phyloP scores from a whole-genome alignment of 1,284 basidiomycete species.

The Paramarasmius palmivorus region DNA sequence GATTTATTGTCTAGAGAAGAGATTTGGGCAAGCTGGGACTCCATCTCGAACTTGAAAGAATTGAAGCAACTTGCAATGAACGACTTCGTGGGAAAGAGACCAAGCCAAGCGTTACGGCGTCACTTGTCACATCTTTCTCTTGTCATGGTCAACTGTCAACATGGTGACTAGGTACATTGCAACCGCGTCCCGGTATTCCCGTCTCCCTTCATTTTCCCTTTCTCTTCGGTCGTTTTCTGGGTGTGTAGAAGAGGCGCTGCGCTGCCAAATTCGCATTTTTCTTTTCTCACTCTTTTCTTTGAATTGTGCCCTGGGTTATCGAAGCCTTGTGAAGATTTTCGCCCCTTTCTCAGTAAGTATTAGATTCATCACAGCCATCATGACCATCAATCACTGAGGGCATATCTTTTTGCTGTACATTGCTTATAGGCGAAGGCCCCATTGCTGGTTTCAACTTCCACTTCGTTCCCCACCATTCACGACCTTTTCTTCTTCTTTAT shows the following conservation, averaged over 20 bases:
- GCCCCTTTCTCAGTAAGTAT: too few species aligned
- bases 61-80: not conserved
- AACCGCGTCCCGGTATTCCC: too few species aligned
- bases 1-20: constrained; percentile 77
- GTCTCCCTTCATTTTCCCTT: not conserved
- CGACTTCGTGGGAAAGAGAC: too few species aligned
- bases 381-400: constrained; percentile 12
- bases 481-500: constrained; percentile 8
- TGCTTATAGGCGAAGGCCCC: not conserved
- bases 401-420: constrained; percentile 1
- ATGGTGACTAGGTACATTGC: too few species aligned
- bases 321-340: not conserved
- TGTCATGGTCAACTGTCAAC: not conserved
- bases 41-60: constrained; percentile 51
- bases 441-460: not conserved
- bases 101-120: too few species aligned
- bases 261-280: too few species aligned
- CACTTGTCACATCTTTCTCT: too few species aligned
- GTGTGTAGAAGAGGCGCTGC: too few species aligned
- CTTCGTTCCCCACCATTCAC: constrained; percentile 6
- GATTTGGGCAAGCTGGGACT: constrained; percentile 61
- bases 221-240: too few species aligned
- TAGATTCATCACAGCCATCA: not conserved
- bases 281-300: too few species aligned
- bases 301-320: too few species aligned